Base-by-base conservation (phyloP, 2,329 filamentous ascomycete species). In the Cordyceps cicadae region DNA sequence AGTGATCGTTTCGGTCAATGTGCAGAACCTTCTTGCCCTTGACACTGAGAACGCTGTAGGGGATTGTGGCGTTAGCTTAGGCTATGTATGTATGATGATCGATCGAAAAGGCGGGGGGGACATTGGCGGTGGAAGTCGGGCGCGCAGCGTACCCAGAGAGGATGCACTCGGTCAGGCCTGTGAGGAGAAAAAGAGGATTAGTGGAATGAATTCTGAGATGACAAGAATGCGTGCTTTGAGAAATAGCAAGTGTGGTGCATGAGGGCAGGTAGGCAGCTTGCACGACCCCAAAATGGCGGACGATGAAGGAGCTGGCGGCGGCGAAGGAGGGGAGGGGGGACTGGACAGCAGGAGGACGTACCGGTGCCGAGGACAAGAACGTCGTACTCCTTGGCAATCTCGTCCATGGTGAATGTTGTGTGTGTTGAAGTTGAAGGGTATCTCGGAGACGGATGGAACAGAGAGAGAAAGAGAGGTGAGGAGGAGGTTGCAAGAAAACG, bases 1-100 rank as follows among this genome's bases (percentile, higher is more conserved):
- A 97, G 81, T 97, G 92, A 75, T 96, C 91, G 75, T 97, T 97
- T 74, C 92, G 88, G 79, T 97, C 94, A 75, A 99, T 96, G 81
- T 99, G 94, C 66, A 99, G 85, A 72, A 99, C 94, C 82, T 97
- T 97, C 83, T 96, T 93, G 76, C 93, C 93, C 83, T 97, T 97
- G 71, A 97, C 93, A 80, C 92, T 96, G 74, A 97, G 81, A 64
- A 99, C 92, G 77, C 92, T 92, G 70, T 63, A 66, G 55, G 64
- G 50, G 54, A 48, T 43, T 24, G 29, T 26, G 21, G 43, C 43
- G 56, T 62, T 49, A 62, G 60, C 46, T 49, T 48, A 19, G 29
- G 39, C 14, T 19, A 41, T 51, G 21, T 19, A 41, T 51, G 21
- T 51, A 57, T 43, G 24, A 4, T 53, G 50, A 41, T 59, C 39